Conservation (phyloP, 192 early-diverging fungal genomes). For the Funneliformis geosporum region DNA sequence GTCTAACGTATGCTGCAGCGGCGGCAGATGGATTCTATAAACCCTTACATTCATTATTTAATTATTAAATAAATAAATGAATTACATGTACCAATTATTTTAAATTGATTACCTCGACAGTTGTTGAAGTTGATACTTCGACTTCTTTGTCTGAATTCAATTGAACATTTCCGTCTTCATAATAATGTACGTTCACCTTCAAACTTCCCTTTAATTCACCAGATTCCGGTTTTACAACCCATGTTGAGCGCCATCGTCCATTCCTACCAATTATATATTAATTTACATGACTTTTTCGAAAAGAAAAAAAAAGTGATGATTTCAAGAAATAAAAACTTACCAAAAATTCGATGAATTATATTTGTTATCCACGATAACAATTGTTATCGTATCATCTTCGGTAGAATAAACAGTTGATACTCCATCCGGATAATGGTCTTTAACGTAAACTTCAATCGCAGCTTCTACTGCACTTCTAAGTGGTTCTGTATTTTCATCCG, state of each 20-base stretch:
- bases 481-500: slow-evolving; percentile 41
- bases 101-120: slow-evolving; percentile 12
- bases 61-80: background rate
- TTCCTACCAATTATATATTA: slow-evolving; percentile 58
- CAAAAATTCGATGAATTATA: slow-evolving; percentile 94
- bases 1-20: slow-evolving; percentile 61
- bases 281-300: background rate
- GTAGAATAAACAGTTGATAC: slow-evolving; percentile 65
- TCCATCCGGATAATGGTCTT: slow-evolving; percentile 82
- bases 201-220: slow-evolving; percentile 68
- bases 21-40: slow-evolving; percentile 33
- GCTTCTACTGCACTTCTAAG: slow-evolving; percentile 61
- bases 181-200: slow-evolving; percentile 92
- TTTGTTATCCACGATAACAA: slow-evolving; percentile 85
- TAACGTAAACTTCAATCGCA: slow-evolving; percentile 63
- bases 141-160: slow-evolving; percentile 78
- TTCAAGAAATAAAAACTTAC: slow-evolving; percentile 46
- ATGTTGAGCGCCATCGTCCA: slow-evolving; percentile 89
- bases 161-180: slow-evolving; percentile 99
- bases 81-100: background rate
- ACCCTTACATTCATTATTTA: background rate
- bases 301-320: background rate
- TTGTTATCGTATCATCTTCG: slow-evolving; percentile 44
- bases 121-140: slow-evolving; percentile 35
- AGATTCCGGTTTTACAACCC: slow-evolving; percentile 65